Percentiles rank a stretch among this genome's conserved stretches.
phyloP scores from a whole-genome alignment of 352 stramenopile genomes.

The Pythium rhizo-oryzae region DNA sequence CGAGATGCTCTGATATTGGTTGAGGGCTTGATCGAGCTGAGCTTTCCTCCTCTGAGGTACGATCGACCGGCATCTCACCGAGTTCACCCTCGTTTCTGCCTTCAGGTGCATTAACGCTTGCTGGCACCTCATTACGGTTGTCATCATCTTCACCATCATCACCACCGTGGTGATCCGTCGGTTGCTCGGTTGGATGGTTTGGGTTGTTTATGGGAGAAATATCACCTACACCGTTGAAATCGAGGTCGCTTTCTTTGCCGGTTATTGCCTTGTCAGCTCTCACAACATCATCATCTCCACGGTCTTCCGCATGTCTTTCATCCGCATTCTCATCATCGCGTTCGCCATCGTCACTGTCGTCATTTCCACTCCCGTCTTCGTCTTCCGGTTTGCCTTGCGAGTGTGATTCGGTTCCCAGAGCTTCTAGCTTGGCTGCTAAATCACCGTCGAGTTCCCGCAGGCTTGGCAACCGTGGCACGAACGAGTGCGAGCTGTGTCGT shows the following conservation, averaged over 20 bases:
- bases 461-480: constrained; percentile 13
- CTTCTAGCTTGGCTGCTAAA: background rate
- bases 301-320: background rate
- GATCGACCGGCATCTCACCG: background rate
- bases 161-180: background rate
- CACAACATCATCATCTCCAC: background rate
- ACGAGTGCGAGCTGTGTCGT: constrained; percentile 1
- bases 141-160: background rate
- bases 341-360: constrained; percentile 18
- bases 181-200: no score
- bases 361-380: background rate
- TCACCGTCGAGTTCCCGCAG: background rate
- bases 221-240: no score
- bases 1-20: background rate
- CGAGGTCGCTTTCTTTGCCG: background rate
- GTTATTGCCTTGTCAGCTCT: background rate
- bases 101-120: background rate
- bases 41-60: background rate
- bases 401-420: background rate
- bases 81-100: background rate
- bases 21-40: background rate
- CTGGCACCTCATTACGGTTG: no score
- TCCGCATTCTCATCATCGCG: background rate
- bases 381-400: constrained; percentile 1
- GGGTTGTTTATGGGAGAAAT: no score